A percentile compares a stretch with the other conserved stretches of the same genome.
Evolutionary conservation across 257 asterid species (phyloP).

Genomic region (Vinca minor): DNA sequence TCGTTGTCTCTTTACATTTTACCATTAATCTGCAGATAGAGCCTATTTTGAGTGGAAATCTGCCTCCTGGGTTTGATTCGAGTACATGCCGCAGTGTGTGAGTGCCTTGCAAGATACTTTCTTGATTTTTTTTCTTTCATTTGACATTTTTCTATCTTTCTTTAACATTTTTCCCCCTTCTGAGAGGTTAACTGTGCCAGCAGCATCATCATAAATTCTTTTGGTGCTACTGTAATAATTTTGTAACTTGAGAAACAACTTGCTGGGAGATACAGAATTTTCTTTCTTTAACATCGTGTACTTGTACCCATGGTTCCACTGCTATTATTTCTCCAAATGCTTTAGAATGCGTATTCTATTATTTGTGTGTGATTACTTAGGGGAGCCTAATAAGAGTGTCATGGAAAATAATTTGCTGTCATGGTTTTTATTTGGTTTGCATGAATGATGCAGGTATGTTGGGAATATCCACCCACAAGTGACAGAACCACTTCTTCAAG

Average conservation of each 20-base stretch:
- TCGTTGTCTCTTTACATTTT: constrained; percentile 13
- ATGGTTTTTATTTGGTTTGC: neutral
- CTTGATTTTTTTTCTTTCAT: constrained; percentile 1
- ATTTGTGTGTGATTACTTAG: neutral
- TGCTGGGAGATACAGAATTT: neutral
- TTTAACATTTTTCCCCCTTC: too few species aligned
- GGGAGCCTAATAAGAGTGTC: neutral
- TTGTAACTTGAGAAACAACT: neutral
- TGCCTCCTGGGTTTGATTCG: constrained; percentile 84
- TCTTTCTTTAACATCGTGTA: neutral
- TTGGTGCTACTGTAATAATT: neutral
- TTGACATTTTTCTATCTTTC: neutral
- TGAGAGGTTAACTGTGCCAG: neutral
- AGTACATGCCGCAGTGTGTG: constrained; percentile 91
- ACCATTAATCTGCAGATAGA: constrained; percentile 58
- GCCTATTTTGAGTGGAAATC: constrained; percentile 81
- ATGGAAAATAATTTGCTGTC: neutral
- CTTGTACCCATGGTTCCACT: neutral
- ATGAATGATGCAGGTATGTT: constrained; percentile 50
- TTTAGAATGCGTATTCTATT: constrained; percentile 6
- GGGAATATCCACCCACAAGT: constrained; percentile 83
- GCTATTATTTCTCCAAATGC: neutral
- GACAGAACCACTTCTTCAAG: constrained; percentile 81
- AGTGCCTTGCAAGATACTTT: constrained; percentile 28
- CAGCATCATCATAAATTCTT: neutral